Evolutionary conservation across 2,329 filamentous ascomycete genomes (phyloP).

Genomic region (Shiraia sp.): DNA sequence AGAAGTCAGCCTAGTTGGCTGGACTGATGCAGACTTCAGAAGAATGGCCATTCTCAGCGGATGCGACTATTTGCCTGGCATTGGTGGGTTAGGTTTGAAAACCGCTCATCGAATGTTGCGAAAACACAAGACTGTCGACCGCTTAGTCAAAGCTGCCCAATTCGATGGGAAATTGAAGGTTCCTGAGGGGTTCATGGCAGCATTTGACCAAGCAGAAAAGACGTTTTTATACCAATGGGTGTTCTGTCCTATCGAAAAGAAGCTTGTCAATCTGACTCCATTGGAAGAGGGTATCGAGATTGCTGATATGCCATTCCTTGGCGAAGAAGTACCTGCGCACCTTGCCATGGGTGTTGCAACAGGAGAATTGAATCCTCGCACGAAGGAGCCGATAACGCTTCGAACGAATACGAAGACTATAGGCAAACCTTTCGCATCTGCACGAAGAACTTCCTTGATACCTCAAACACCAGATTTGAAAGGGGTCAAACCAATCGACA

Average conservation of each 20-base stretch:
- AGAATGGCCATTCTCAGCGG: conserved; percentile 96
- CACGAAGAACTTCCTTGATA: conserved; percentile 24
- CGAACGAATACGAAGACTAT: conserved; percentile 38
- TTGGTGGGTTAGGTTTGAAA: conserved; percentile 86
- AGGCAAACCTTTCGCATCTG: conserved; percentile 44
- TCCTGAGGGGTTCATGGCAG: conserved; percentile 77
- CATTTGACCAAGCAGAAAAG: conserved; percentile 83
- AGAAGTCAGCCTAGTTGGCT: conserved; percentile 86
- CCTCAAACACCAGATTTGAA: conserved; percentile 57
- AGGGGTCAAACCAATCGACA: conserved; percentile 63
- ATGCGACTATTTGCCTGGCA: conserved; percentile 89
- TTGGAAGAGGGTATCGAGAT: conserved; percentile 65
- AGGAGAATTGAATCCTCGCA: conserved; percentile 88
- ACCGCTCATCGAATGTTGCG: conserved; percentile 89
- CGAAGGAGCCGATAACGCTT: conserved; percentile 66
- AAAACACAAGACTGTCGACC: conserved; percentile 86
- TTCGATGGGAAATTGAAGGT: conserved; percentile 87
- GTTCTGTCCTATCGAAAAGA: conserved; percentile 74
- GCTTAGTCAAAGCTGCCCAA: conserved; percentile 77
- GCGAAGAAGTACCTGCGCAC: conserved; percentile 68
- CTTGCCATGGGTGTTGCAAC: conserved; percentile 74
- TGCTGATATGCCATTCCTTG: conserved; percentile 80
- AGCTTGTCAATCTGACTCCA: conserved; percentile 75
- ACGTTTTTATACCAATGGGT: conserved; percentile 96
- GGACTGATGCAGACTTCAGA: conserved; percentile 89